Evolutionary conservation across 1,139 yeast genomes (phyloP), one percentile per base, ranked within the genome.

Genomic region (Candida mesenterica): DNA sequence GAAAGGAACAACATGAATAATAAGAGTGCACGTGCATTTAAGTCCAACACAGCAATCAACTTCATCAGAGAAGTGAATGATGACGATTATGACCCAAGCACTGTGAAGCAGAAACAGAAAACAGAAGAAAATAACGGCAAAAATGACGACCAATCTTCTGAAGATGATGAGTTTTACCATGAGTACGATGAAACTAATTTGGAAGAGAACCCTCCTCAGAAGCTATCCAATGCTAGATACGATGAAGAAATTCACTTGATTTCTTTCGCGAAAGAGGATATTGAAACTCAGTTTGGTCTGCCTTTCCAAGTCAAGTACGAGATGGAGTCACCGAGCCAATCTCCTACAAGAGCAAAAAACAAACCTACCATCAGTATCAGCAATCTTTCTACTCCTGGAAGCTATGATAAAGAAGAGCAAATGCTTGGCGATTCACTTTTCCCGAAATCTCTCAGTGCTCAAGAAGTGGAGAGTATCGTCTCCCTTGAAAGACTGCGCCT

Each of bases 381-480:
- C 22, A 9, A 19, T 9, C 22, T 19, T 19, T 6, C 6, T 19
- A 9, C 9, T 6, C 29, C 7, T 15, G 29, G 8, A n/a, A 16
- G 5, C 10, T 5, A 6, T 14, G 29, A 15, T 14, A 17, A 17
- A 16, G 19, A 28, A 17, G 43, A 36, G 13, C 38, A 50, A 28
- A 46, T 70, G 30, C 46, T 63, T 17, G 90, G 92, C 9, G 90
- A 82, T 40, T 76, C 80, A 0, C 59, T 83, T 28, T 84, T 84
- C 54, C 95, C 94, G 0, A 83, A 80, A 50, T 74, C 78, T 3
- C 63, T 84, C 30, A 80, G 72, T 43, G 67, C 75, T 0, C 78
- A 73, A 37, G 95, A 84, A 53, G 86, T 84, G 12, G 87, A 82
- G 46, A 79, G 85, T 33, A 84, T 84, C 41, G 82, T 82, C 1